A percentile compares a stretch with the other conserved stretches of the same genome.
phyloP scores from a whole-genome alignment of 768 basidiomycete species.

The Epithele typhae region DNA sequence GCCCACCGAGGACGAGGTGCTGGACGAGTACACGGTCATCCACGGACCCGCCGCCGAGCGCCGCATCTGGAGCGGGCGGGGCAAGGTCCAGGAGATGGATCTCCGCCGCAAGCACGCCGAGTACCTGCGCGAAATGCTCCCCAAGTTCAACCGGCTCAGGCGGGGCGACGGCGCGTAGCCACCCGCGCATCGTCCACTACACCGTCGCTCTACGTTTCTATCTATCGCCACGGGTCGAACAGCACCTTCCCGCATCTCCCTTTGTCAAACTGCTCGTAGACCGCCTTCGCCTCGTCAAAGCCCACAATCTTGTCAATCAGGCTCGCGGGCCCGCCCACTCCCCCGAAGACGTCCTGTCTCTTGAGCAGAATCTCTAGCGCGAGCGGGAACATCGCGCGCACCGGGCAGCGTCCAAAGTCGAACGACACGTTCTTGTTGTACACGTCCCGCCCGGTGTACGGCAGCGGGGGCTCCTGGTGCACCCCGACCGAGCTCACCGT shows the following conservation, averaged over 20 bases:
- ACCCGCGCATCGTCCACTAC: no score
- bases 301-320: conserved; percentile 67
- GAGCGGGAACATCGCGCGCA: conserved; percentile 69
- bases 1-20: conserved; percentile 70
- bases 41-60: conserved; percentile 75
- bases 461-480: conserved; percentile 50
- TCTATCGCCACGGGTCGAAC: conserved; percentile 63
- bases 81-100: conserved; percentile 78
- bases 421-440: conserved; percentile 79
- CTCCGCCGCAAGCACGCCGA: conserved; percentile 85
- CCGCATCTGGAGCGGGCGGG: conserved; percentile 81
- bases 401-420: conserved; percentile 80
- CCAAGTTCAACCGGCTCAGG: conserved; percentile 75
- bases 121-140: conserved; percentile 87
- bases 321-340: conserved; percentile 55
- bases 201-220: no score
- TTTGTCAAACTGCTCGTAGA: conserved; percentile 67
- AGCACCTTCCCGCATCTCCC: conserved; percentile 71
- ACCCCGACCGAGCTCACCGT: conserved; percentile 73
- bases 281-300: conserved; percentile 50
- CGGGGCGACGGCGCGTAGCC: conserved; percentile 20
- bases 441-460: conserved; percentile 50
- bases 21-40: conserved; percentile 81
- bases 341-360: conserved; percentile 70
- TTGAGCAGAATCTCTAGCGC: conserved; percentile 67